Base-by-base conservation (phyloP, 1,284 basidiomycete species). In the Mycena sp. region DNA sequence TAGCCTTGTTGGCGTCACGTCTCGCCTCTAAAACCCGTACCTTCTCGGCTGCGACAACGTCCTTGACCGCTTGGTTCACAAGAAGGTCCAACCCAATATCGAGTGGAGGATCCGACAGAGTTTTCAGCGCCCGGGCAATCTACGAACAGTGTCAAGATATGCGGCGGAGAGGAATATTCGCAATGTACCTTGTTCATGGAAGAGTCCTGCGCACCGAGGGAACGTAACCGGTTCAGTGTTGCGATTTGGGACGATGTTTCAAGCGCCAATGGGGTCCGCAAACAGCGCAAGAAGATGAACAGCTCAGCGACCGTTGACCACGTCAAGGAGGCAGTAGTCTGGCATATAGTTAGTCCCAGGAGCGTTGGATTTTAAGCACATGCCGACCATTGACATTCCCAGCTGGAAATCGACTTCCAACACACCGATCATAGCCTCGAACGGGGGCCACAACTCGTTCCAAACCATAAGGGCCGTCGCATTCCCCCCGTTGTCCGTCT, bases 381-480 rank as follows among this genome's bases (percentile, higher is more conserved):
- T 59, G 74, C 86, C 78, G 76, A 91, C 91, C 71, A 85, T 80
- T 57, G 84, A 82, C 69, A 85, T 80, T 34, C 86, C 86, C 37
- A 80, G 79, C 67, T 84, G 83, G 7, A 82, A 80, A 69, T 88
- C 88, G 5, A 75, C 77, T 72, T 89, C 87, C 55, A 91, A 82
- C 7, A 84, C 81, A 30, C 81, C 77, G 20, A 91, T 79, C 18
- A 93, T 80, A 34, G 80, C 79, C 74, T 91, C 89, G 70, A 92
- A 92, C 0, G 89, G 85, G 2, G 91, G 87, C 91, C 91, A 94
- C 16, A 94, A 78, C 73, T 92, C 90, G 75, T 92, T 92, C 92
- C 92, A 94, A 13, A 93, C 84, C 65, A 80, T 81, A 52, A 83
- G 79, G 39, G 86, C 80, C 20, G 80, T 78, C 6, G 76, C 73